Percentiles rank a stretch among this genome's conserved stretches.
These are phyloP conservation scores for Colletotrichum liaoningense DNA, from an alignment of 2,329 filamentous ascomycete genomes.

Conservation along the genomic window DNA sequence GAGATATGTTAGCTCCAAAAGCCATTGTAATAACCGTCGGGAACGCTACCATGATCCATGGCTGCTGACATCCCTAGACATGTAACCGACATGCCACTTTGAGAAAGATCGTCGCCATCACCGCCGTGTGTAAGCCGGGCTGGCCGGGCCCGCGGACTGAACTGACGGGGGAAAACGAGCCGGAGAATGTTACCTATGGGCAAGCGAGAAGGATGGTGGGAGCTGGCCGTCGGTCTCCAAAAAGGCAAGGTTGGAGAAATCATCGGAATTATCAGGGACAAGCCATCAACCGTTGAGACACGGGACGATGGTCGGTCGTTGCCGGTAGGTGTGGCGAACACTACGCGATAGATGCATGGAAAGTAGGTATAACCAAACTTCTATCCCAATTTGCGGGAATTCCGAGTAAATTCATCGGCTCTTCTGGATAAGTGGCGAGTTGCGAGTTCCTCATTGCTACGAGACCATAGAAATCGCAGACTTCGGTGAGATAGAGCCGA, in stretches of 20 bases:
- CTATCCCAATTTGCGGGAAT: background rate
- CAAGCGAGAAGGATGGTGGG: background rate
- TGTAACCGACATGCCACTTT: constrained; percentile 11
- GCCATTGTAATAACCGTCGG: background rate
- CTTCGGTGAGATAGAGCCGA: background rate
- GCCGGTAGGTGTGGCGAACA: background rate
- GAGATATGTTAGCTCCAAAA: background rate
- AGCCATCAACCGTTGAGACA: background rate
- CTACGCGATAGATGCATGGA: background rate
- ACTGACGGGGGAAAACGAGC: constrained; percentile 7
- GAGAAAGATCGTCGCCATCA: constrained; percentile 13
- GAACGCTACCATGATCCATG: background rate
- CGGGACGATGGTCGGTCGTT: background rate
- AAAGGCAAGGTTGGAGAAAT: constrained; percentile 1
- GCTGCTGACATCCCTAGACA: background rate
- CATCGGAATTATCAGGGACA: constrained; percentile 16
- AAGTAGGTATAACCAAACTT: no score
- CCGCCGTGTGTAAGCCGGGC: constrained; percentile 27
- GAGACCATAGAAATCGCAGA: constrained; percentile 6
- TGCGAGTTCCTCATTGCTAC: background rate
- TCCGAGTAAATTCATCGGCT: background rate
- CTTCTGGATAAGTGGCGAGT: background rate
- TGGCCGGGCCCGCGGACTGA: constrained; percentile 26
- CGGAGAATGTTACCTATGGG: background rate
- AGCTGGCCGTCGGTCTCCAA: constrained; percentile 14